Evolutionary conservation across 73 alveolate species (phyloP).

Genomic region (Tetrahymena malaccensis): DNA sequence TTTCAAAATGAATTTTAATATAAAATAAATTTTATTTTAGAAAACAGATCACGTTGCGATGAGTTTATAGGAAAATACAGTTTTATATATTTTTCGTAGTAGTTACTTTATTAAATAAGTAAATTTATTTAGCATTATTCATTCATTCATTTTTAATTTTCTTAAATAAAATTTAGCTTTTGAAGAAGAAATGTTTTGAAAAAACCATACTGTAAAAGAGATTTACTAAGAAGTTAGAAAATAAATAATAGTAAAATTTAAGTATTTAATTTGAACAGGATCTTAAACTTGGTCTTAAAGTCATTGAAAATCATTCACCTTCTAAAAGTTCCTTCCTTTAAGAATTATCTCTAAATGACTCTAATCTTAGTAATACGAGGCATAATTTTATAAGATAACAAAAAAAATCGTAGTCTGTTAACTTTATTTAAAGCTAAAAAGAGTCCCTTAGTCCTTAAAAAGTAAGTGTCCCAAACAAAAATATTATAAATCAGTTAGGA

Average conservation of each 20-base stretch:
- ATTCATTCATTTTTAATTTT: no score
- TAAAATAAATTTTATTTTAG: not conserved
- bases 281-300: not conserved
- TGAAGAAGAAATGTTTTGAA: not conserved
- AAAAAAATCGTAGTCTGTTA: not conserved
- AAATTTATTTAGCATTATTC: no score
- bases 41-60: not conserved
- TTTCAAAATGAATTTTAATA: no score
- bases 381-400: not conserved
- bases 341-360: not conserved
- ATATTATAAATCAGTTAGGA: not conserved
- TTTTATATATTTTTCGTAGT: not conserved
- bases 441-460: not conserved
- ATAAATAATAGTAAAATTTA: not conserved
- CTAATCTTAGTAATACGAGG: not conserved
- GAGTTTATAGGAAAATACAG: not conserved
- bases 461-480: not conserved
- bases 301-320: not conserved
- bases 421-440: no score
- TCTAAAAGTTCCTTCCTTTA: not conserved
- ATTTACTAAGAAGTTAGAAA: not conserved
- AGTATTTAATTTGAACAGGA: not conserved
- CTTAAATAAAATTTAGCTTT: no score
- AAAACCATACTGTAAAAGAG: not conserved
- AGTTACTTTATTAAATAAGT: not conserved